Conservation (phyloP, 768 basidiomycete species). For the Rhizopogon sp. region DNA sequence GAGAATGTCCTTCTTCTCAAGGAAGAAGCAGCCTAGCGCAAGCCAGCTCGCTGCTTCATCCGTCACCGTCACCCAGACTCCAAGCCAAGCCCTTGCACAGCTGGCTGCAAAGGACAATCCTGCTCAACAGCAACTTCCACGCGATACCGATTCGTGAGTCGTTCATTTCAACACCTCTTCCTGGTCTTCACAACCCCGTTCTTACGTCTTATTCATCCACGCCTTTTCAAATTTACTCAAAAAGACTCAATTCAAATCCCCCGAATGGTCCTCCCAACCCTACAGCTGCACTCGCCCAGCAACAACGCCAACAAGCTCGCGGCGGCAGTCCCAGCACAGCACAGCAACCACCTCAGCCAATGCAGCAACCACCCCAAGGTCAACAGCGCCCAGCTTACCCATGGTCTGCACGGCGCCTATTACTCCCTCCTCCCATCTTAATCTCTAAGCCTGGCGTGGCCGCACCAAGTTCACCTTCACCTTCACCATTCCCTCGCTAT, state of each 20-base stretch:
- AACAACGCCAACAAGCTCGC: constrained; percentile 33
- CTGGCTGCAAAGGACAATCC: constrained; percentile 30
- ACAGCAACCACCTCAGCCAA: constrained; percentile 23
- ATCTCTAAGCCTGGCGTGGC: constrained; percentile 60
- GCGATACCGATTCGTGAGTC: constrained; percentile 33
- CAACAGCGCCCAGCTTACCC: constrained; percentile 64
- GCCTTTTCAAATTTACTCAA: constrained; percentile 18
- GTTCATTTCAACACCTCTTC: constrained; percentile 2
- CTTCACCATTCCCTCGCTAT: constrained; percentile 93
- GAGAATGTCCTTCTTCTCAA: constrained; percentile 93
- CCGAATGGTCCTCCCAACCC: constrained; percentile 19
- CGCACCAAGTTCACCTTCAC: constrained; percentile 65
- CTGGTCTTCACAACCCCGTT: not conserved
- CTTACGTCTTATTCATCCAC: not conserved
- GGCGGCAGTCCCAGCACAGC: constrained; percentile 24
- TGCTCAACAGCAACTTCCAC: constrained; percentile 15
- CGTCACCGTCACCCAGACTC: constrained; percentile 58
- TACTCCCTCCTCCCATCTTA: constrained; percentile 60
- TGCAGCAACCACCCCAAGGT: constrained; percentile 23
- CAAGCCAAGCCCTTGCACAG: constrained; percentile 66
- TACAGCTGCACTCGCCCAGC: constrained; percentile 21
- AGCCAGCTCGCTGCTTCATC: constrained; percentile 36
- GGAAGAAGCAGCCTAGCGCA: constrained; percentile 70
- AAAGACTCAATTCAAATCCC: constrained; percentile 17
- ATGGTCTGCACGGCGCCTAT: constrained; percentile 75